Evolutionary conservation across 2,329 filamentous ascomycete species (phyloP), one percentile per base, ranked within the genome.

Genomic region (Chrysoporthe cubensis): DNA sequence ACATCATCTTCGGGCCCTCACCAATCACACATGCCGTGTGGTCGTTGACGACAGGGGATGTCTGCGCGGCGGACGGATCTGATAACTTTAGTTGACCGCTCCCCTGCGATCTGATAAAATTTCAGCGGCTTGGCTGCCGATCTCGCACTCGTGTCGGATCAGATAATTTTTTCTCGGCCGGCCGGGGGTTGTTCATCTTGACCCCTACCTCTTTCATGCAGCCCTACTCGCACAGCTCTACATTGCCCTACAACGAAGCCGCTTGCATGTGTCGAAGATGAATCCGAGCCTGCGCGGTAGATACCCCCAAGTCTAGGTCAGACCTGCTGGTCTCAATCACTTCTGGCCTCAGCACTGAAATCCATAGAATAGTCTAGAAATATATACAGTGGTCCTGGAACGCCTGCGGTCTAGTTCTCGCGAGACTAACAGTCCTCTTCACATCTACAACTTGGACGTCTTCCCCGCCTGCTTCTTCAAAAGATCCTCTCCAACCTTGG

Each of bases 401-500:
- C 40, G 40, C 40, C 9, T 57, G 40, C 54, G 34, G 32, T 57
- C 54, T 34, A 57, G 54, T 9, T 40, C 16, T 57, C 32, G 26
- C 40, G 26, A 44, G 13, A 60, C 11, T 21, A 44, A 21, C 11
- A 40, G 7, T 1, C 8, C 7, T 8, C 21, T 2, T 9, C 26
- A 42, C 11, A 48, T 44, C 63, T 78, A 87, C 71, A 86, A 74
- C 77, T 82, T 84, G 60, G 82, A 79, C 32, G 78, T 76, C n/a
- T 80, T 78, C 67, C 79, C 78, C n/a, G 50, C 62, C 68, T 79
- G 79, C 73, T 82, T 84, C 70, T 82, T 78, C 74, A 90, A 73
- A 32, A 89, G 76, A 71, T 87, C 82, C 67, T 86, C 83, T 0
- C 84, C 86, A 48, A 86, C 71, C 75, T 83, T 80, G 5, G 85